A percentile compares a stretch with the other conserved stretches of the same genome.
phyloP scores from a whole-genome alignment of 345 rosid species.

The Passiflora organensis region DNA sequence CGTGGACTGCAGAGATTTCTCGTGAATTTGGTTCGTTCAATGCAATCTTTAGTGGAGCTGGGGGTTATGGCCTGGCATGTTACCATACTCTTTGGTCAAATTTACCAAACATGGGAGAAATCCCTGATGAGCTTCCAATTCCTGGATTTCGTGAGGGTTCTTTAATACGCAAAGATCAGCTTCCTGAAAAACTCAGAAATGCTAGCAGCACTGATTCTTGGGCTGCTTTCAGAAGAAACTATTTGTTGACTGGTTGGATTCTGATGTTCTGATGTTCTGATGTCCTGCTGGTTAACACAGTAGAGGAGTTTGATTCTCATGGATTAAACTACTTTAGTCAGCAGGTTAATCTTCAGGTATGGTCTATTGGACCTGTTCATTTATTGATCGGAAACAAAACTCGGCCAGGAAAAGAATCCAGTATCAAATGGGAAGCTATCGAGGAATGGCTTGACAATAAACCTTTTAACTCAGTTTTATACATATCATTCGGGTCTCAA shows the following conservation, averaged over 20 bases:
- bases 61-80: slow-evolving; percentile 7
- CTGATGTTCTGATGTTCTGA: slow-evolving; percentile 3
- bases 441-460: slow-evolving; percentile 10
- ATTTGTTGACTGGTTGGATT: background rate
- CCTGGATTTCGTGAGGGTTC: slow-evolving; percentile 2
- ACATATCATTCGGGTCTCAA: slow-evolving; percentile 29
- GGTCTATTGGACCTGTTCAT: slow-evolving; percentile 7
- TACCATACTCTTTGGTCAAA: slow-evolving; percentile 10
- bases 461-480: slow-evolving; percentile 3
- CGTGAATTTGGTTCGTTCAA: slow-evolving; percentile 1
- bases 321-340: slow-evolving; percentile 5
- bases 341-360: background rate
- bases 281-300: slow-evolving; percentile 6
- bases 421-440: background rate
- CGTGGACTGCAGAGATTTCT: slow-evolving; percentile 1
- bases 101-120: background rate
- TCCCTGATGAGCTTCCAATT: background rate
- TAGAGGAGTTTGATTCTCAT: background rate
- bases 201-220: background rate
- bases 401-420: background rate
- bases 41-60: background rate
- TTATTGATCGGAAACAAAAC: background rate
- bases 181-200: background rate
- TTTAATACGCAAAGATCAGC: background rate
- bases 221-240: background rate